A percentile compares a stretch with the other conserved stretches of the same genome.
These are phyloP conservation scores for Metroxylon sagu DNA, from an alignment of 176 grass and related monocot species.

Conservation along the genomic window DNA sequence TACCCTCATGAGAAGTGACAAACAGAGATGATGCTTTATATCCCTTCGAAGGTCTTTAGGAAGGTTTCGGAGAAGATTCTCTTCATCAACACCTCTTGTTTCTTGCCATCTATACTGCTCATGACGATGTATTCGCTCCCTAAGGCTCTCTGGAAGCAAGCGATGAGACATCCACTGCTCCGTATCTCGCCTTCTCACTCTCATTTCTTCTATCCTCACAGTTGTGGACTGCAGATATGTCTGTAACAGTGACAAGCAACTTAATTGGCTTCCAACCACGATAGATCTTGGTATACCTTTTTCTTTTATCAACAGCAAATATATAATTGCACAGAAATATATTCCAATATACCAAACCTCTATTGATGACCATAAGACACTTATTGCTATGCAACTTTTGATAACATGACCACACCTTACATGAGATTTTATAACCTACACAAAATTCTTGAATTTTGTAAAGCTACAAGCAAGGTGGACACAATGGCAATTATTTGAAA, in stretches of 20 bases:
- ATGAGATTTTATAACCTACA: too few species aligned
- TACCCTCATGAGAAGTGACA: slow-evolving; percentile 82
- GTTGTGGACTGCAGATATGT: slow-evolving; percentile 86
- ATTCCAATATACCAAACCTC: too few species aligned
- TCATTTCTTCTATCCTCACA: slow-evolving; percentile 83
- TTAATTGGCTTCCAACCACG: neutral
- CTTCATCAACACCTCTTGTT: slow-evolving; percentile 95
- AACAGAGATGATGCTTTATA: slow-evolving; percentile 82
- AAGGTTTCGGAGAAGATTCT: slow-evolving; percentile 69
- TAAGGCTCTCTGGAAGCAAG: slow-evolving; percentile 74
- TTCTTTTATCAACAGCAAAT: too few species aligned
- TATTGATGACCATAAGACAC: too few species aligned
- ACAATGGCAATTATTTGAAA: too few species aligned
- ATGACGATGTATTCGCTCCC: slow-evolving; percentile 66
- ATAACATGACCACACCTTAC: too few species aligned
- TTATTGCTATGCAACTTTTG: too few species aligned
- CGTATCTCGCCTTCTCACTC: slow-evolving; percentile 69
- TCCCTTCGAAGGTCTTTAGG: slow-evolving; percentile 89
- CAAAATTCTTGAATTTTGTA: too few species aligned
- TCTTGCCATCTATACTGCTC: slow-evolving; percentile 97
- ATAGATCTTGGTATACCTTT: neutral
- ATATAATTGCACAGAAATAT: too few species aligned
- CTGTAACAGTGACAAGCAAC: slow-evolving; percentile 30
- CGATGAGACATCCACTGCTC: slow-evolving; percentile 92
- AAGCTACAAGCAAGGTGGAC: too few species aligned